phyloP scores from a whole-genome alignment of 2,329 filamentous ascomycete genomes.

The Pezicula carpinea region DNA sequence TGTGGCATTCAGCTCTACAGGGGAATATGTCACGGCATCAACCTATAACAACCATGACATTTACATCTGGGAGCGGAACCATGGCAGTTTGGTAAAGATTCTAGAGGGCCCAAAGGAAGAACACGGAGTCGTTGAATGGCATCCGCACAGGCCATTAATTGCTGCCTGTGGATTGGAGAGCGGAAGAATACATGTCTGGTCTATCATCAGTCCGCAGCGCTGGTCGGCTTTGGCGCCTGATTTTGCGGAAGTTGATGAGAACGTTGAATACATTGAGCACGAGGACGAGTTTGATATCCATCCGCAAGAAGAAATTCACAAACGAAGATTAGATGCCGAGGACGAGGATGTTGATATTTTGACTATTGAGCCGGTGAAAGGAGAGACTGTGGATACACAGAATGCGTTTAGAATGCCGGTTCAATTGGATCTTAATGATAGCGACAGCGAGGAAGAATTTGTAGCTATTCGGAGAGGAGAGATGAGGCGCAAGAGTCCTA shows the following conservation, averaged over 20 bases:
- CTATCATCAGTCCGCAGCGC: slow-evolving; percentile 87
- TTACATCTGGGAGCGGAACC: slow-evolving; percentile 94
- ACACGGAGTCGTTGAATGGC: slow-evolving; percentile 95
- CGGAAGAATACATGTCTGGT: slow-evolving; percentile 93
- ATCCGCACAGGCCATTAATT: slow-evolving; percentile 80
- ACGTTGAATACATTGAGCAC: slow-evolving; percentile 90
- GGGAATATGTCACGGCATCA: slow-evolving; percentile 92
- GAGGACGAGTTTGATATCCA: slow-evolving; percentile 99
- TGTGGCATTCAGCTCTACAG: slow-evolving; percentile 88
- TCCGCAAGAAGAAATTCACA: slow-evolving; percentile 88
- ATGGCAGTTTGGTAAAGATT: slow-evolving; percentile 93
- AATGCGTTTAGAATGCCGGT: slow-evolving; percentile 85
- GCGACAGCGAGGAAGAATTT: slow-evolving; percentile 91
- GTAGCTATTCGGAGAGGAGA: slow-evolving; percentile 68
- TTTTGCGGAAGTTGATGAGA: slow-evolving; percentile 96
- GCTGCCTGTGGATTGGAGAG: slow-evolving; percentile 91
- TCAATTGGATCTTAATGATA: slow-evolving; percentile 86
- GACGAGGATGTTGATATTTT: slow-evolving; percentile 92
- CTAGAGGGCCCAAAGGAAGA: slow-evolving; percentile 96
- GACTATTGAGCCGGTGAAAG: slow-evolving; percentile 64
- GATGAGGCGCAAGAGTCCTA: slow-evolving; percentile 80
- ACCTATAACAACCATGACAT: slow-evolving; percentile 99
- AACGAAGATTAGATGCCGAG: slow-evolving; percentile 82
- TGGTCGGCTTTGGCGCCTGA: slow-evolving; percentile 97
- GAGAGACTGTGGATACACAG: slow-evolving; percentile 52